Conservation (phyloP, 768 basidiomycete species). For the Dendrothele bispora region DNA sequence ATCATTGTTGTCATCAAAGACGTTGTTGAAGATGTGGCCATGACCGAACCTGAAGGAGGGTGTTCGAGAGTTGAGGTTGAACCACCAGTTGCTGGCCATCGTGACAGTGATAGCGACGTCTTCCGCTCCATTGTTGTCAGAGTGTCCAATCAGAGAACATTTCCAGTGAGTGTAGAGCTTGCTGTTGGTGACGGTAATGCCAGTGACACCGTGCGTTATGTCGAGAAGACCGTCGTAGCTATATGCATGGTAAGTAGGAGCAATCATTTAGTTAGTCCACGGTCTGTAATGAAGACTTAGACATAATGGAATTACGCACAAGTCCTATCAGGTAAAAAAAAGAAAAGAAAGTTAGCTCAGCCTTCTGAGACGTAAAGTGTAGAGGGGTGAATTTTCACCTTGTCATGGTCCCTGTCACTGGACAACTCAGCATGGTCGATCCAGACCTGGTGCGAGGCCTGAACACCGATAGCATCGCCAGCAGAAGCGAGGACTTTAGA, state of each 20-base stretch:
- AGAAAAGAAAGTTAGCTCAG: neutral
- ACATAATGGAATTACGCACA: slow-evolving; percentile 19
- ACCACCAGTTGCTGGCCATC: slow-evolving; percentile 42
- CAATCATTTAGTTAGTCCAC: neutral
- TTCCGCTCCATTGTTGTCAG: slow-evolving; percentile 37
- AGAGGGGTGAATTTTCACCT: slow-evolving; percentile 21
- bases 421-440: slow-evolving; percentile 46
- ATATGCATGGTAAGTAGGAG: neutral
- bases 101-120: slow-evolving; percentile 43
- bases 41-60: slow-evolving; percentile 47
- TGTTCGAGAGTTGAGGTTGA: slow-evolving; percentile 40
- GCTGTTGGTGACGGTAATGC: slow-evolving; percentile 39
- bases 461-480: slow-evolving; percentile 47
- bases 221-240: slow-evolving; percentile 48
- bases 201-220: slow-evolving; percentile 43
- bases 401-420: slow-evolving; percentile 45
- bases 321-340: slow-evolving; percentile 24
- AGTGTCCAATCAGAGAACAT: slow-evolving; percentile 42
- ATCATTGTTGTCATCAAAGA: slow-evolving; percentile 42
- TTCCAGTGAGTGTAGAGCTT: slow-evolving; percentile 45
- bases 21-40: slow-evolving; percentile 47
- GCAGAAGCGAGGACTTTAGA: slow-evolving; percentile 44
- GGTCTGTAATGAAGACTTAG: neutral
- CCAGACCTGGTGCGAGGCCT: slow-evolving; percentile 41
- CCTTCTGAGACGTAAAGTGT: neutral